Conservation (phyloP, 2,329 filamentous ascomycete genomes). For the Neofusicoccum cordaticola region DNA sequence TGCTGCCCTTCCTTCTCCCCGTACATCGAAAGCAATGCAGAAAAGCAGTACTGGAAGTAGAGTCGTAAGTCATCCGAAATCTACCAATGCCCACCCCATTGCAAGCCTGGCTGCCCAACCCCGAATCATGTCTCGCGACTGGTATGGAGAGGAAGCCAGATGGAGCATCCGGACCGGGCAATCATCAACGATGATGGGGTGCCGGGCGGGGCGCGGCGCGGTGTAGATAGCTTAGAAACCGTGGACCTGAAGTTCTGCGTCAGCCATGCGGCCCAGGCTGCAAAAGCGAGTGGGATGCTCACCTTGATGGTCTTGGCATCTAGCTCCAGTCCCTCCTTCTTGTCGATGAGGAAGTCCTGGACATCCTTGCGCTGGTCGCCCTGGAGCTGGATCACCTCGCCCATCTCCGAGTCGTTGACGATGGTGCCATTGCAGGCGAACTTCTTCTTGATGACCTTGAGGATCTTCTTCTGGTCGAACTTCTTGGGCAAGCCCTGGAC, state of each 20-base stretch:
- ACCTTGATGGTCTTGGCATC: slow-evolving; percentile 98
- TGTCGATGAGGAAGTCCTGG: slow-evolving; percentile 94
- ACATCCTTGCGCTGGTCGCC: slow-evolving; percentile 99
- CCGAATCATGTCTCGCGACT: background rate
- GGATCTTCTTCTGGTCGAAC: slow-evolving; percentile 99
- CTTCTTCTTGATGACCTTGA: slow-evolving; percentile 99
- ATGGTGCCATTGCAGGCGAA: slow-evolving; percentile 99
- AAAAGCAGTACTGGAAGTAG: slow-evolving; percentile 2
- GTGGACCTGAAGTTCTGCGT: slow-evolving; percentile 47
- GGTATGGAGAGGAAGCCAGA: background rate
- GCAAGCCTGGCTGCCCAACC: background rate
- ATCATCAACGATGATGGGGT: background rate
- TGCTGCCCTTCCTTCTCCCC: background rate
- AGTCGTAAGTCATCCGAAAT: slow-evolving; percentile 9
- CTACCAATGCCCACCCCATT: background rate
- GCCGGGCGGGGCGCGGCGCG: slow-evolving; percentile 10
- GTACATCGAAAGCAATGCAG: slow-evolving; percentile 4
- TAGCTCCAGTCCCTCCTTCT: slow-evolving; percentile 90
- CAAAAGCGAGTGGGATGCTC: slow-evolving; percentile 21
- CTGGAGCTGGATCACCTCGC: slow-evolving; percentile 99
- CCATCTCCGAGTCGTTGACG: slow-evolving; percentile 92
- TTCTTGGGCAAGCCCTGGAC: slow-evolving; percentile 98
- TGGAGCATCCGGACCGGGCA: background rate
- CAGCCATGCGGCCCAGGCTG: slow-evolving; percentile 10
- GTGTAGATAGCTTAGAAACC: slow-evolving; percentile 54